Conservation (phyloP, 2,329 filamentous ascomycete genomes). For the Samsoniella hepiali region DNA sequence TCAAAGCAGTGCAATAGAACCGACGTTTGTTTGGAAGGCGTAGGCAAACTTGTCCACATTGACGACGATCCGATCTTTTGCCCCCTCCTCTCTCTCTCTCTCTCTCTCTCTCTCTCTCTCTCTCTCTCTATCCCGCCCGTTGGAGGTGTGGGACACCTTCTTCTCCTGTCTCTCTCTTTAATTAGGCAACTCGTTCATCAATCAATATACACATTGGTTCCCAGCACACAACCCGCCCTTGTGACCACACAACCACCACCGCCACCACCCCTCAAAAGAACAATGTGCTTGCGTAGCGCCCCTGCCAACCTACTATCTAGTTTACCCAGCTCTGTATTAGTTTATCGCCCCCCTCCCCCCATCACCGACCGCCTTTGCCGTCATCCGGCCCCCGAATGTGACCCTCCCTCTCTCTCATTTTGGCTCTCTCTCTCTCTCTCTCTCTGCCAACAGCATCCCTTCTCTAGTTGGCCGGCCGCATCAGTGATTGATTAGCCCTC, state of each 20-base stretch:
- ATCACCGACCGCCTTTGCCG: conserved; percentile 12
- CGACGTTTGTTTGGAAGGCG: too few relatives aligned
- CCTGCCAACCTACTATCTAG: neutral
- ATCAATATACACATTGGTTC: neutral
- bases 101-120: too few relatives aligned
- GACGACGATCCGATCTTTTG: too few relatives aligned
- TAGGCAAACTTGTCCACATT: too few relatives aligned
- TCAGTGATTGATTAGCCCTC: neutral
- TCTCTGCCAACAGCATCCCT: neutral
- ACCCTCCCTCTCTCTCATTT: conserved; percentile 6
- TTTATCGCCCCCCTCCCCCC: neutral
- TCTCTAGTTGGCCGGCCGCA: neutral
- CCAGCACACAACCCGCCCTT: neutral
- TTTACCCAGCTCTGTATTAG: neutral
- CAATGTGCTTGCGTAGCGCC: neutral
- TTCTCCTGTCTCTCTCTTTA: too few relatives aligned
- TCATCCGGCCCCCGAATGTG: conserved; percentile 16
- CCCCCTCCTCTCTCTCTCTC: too few relatives aligned
- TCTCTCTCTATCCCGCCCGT: too few relatives aligned
- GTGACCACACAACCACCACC: neutral
- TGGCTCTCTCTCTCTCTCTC: neutral
- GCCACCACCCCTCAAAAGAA: neutral
- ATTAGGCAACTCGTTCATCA: neutral
- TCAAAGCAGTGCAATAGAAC: too few relatives aligned
- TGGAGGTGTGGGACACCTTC: too few relatives aligned